phyloP scores from a whole-genome alignment of 441 rosid genomes.

The Kokia cookei region DNA sequence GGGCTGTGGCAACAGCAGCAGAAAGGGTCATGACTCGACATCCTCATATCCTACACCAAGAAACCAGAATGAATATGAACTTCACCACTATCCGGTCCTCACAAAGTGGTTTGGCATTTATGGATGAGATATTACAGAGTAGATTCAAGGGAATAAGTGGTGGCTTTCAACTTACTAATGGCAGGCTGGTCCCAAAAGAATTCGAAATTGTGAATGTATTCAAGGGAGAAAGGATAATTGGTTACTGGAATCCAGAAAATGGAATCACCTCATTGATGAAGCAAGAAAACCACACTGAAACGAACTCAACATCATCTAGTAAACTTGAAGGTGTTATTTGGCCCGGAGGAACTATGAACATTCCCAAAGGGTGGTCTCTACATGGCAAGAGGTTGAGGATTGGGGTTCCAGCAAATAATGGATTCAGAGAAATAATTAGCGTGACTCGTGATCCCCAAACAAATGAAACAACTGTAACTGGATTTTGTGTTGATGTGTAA shows the following conservation, averaged over 20 bases:
- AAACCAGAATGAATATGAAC: background rate
- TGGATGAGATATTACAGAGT: conserved; percentile 15
- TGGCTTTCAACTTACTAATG: conserved; percentile 18
- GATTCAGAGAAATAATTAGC: conserved; percentile 13
- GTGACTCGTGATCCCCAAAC: conserved; percentile 12
- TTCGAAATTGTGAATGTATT: conserved; percentile 33
- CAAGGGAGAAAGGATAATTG: conserved; percentile 2
- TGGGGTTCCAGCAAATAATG: background rate
- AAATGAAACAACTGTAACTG: conserved; percentile 8
- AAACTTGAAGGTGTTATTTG: background rate
- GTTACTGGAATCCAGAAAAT: background rate
- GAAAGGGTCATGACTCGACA: conserved; percentile 15
- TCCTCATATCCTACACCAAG: background rate
- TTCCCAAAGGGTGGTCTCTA: background rate
- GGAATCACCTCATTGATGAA: background rate
- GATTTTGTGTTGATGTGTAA: conserved; percentile 31
- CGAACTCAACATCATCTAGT: background rate
- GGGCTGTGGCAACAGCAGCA: conserved; percentile 27
- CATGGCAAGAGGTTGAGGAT: background rate
- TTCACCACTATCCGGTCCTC: background rate
- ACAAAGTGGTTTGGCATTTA: conserved; percentile 9
- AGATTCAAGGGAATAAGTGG: conserved; percentile 30
- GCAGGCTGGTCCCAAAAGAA: conserved; percentile 10
- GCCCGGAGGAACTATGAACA: background rate
- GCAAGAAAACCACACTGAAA: background rate